phyloP scores from a whole-genome alignment of 2,329 filamentous ascomycete genomes.

The Septoria petroselini region DNA sequence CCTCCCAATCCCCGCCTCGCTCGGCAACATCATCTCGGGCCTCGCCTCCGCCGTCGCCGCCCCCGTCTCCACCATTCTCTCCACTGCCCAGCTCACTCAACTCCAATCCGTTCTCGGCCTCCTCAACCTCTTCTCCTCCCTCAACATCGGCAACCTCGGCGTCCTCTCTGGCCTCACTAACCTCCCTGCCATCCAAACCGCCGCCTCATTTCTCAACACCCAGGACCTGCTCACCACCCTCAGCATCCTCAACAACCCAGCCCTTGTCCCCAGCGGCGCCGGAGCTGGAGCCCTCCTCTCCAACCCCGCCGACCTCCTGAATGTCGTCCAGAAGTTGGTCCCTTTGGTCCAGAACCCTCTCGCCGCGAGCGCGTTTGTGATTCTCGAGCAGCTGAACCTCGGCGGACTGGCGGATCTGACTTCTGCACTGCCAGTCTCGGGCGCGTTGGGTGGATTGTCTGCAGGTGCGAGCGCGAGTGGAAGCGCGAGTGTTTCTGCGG shows the following conservation, averaged over 20 bases:
- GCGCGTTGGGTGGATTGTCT: background rate
- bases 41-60: conserved; percentile 10
- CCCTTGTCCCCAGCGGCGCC: conserved; percentile 9
- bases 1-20: conserved; percentile 17
- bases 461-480: too few relatives aligned
- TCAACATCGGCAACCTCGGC: conserved; percentile 18
- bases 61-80: conserved; percentile 11
- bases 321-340: conserved; percentile 4
- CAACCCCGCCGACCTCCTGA: conserved; percentile 14
- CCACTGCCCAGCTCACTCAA: conserved; percentile 13
- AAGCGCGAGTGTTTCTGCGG: too few relatives aligned
- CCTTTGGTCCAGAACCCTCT: conserved; percentile 7
- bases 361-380: conserved; percentile 10
- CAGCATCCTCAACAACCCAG: conserved; percentile 12
- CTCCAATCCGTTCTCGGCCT: conserved; percentile 12
- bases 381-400: conserved; percentile 16
- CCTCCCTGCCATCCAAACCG: conserved; percentile 15
- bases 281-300: conserved; percentile 10
- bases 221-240: conserved; percentile 15
- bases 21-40: conserved; percentile 11
- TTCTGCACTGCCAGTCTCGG: background rate
- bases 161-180: conserved; percentile 17
- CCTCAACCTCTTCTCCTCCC: conserved; percentile 18
- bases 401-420: conserved; percentile 3
- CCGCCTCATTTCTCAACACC: conserved; percentile 15